Base-by-base conservation (phyloP, 2,329 filamentous ascomycete species). In the Capronia epimyces region DNA sequence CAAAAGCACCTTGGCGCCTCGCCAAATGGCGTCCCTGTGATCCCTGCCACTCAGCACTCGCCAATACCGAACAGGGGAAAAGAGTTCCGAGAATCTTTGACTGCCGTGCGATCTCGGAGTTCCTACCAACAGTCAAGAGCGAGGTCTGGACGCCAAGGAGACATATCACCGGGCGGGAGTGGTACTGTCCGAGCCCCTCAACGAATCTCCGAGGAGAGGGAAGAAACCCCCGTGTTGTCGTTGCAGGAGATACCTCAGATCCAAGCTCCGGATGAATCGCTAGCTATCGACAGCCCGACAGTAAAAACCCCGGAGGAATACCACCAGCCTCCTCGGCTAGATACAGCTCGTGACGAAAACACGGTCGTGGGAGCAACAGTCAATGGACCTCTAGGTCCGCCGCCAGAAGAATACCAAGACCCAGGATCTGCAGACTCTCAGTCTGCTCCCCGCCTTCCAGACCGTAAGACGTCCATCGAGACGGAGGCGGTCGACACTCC, bases 1-100 rank as follows among this genome's bases (percentile, higher is more conserved):
- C 88, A 89, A 40, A 97, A 96, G 65, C 89, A 95, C 63, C 75
- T 97, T 1, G 91, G 91, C 9, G 80, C 83, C 13, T 84, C 85
- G 32, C 79, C 86, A 13, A 89, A 84, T 68, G 89, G 87, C 16
- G 84, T 97, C 13, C 89, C 90, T 5, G 86, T 94, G 64, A 80
- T 97, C 16, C 76, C 87, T 3, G 37, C 54, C 22, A 68, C 75
- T 15, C 89, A 94, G 65, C 89, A 84, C 55, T 84, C 85, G 3
- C 88, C 87, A 1, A 78, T 91, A 56, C 90, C 90, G 3, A 95
- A 95, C 64, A 79, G 90, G 55, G 89, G 89, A 24, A 79, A 87
- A 53, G 89, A 94, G 67, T 81, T 85, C 15, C 79, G 88, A 55
- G 91, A 96, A 69, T 95, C 89, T 0, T 79, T 96, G 75, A 88